Base-by-base conservation (phyloP, 495 filamentous ascomycete genomes). In the Aspergillus conjunctus region DNA sequence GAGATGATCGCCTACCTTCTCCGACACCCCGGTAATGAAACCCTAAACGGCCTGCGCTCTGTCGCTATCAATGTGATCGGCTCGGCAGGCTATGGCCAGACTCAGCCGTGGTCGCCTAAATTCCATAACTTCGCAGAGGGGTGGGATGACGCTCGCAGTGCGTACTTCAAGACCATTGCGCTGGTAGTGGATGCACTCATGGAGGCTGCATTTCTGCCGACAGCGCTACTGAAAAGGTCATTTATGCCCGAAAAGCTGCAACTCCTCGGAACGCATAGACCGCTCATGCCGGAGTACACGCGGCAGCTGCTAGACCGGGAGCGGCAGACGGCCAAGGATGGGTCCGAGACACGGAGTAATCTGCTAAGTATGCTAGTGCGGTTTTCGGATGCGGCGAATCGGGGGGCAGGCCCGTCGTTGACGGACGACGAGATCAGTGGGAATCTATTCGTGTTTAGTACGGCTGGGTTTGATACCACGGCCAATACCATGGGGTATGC, bases 401-500 rank as follows among this genome's bases (percentile, higher is more conserved):
- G 2, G 33, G 34, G 30, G 51, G 3, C 41, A 7, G 54, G 26
- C 15, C 54, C 59, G n/a, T 73, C 48, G 11, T 71, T 76, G 48
- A 77, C 50, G 8, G 72, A 78, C 32, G 71, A 77, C 0, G 81
- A 82, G 56, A 68, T 69, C 34, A 63, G 57, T 34, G 64, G 67
- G 3, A 69, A 63, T 34, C 75, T 85, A 20, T 86, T 83, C 52
- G 69, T 80, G 4, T 82, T 85, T 60, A 84, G 72, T 31, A 73
- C 79, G 30, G 84, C 83, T 3, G 84, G 83, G 0, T 80, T 81
- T 59, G 82, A 86, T 55, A 84, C 82, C 0, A 83, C 81, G 0
- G 78, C 82, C 0, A 81, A 79, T 45, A 81, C 74, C 1, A 68
- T 85, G 31, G 74, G 77, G 0, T 82, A 78, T 61, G 74, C 82